Evolutionary conservation across 345 rosid species (phyloP).

Genomic region (Stellera chamaejasme): DNA sequence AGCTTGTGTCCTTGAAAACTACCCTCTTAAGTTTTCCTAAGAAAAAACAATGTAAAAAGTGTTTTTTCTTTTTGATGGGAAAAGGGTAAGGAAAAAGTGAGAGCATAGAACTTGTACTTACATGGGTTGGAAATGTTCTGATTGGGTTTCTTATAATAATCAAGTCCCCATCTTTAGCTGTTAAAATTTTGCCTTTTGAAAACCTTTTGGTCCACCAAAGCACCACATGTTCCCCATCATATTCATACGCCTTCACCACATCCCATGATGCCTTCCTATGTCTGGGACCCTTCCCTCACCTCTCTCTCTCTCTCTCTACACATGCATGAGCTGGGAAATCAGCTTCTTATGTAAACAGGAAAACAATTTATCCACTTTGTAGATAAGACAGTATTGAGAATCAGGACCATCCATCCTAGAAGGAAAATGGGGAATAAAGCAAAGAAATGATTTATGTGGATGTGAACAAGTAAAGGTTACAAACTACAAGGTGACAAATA

Average conservation of each 20-base stretch:
- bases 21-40: too few species aligned
- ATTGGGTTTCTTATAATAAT: constrained; percentile 11
- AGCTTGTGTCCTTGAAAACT: too few species aligned
- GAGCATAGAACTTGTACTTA: background rate
- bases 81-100: too few species aligned
- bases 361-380: too few species aligned
- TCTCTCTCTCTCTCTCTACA: background rate
- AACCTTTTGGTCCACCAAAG: constrained; percentile 1
- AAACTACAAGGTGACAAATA: constrained; percentile 9
- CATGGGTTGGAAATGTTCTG: constrained; percentile 4
- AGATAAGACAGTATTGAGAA: too few species aligned
- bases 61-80: too few species aligned
- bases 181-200: background rate
- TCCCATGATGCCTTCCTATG: constrained; percentile 12
- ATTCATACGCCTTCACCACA: background rate
- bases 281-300: background rate
- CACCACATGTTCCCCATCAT: constrained; percentile 16
- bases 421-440: background rate
- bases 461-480: constrained; percentile 4
- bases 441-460: constrained; percentile 2
- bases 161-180: background rate
- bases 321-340: background rate
- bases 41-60: too few species aligned
- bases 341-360: too few species aligned
- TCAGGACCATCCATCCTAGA: too few species aligned